These are phyloP conservation scores for Rhodotorula sp. DNA, from an alignment of 1,284 basidiomycete species.

Conservation along the genomic window DNA sequence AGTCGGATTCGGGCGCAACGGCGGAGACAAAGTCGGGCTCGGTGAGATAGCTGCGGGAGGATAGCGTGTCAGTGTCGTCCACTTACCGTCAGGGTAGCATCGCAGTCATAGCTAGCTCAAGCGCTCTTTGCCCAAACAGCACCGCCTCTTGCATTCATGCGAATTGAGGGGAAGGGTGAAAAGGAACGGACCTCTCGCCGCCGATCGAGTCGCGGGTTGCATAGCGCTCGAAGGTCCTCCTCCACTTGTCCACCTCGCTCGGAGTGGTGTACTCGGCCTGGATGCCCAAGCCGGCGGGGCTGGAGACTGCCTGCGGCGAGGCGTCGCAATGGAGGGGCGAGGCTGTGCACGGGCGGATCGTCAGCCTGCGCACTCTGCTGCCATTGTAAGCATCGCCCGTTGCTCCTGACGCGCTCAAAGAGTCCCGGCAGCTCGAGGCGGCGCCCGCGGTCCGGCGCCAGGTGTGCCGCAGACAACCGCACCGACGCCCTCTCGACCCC, in stretches of 20 bases:
- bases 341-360: not conserved
- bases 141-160: not conserved
- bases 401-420: not conserved
- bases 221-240: conserved; percentile 76
- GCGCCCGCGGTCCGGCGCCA: not conserved
- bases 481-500: not conserved
- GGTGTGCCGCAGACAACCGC: not conserved
- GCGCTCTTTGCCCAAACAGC: not conserved
- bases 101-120: too few species aligned
- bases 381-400: too few species aligned
- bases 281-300: not conserved
- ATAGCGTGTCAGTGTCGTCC: not conserved
- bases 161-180: not conserved
- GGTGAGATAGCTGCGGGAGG: conserved; percentile 69
- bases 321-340: conserved; percentile 11
- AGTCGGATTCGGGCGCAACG: conserved; percentile 80
- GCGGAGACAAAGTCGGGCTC: conserved; percentile 85
- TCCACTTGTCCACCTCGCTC: conserved; percentile 83
- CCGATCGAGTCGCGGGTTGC: conserved; percentile 66
- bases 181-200: conserved; percentile 72
- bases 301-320: not conserved
- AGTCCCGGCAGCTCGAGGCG: not conserved
- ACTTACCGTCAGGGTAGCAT: too few species aligned
- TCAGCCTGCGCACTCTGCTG: not conserved
- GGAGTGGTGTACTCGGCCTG: conserved; percentile 53